Percentiles rank a stretch among this genome's conserved stretches.
These are phyloP conservation scores for Xylaria sp. DNA, from an alignment of 2,329 filamentous ascomycete genomes.

Conservation along the genomic window DNA sequence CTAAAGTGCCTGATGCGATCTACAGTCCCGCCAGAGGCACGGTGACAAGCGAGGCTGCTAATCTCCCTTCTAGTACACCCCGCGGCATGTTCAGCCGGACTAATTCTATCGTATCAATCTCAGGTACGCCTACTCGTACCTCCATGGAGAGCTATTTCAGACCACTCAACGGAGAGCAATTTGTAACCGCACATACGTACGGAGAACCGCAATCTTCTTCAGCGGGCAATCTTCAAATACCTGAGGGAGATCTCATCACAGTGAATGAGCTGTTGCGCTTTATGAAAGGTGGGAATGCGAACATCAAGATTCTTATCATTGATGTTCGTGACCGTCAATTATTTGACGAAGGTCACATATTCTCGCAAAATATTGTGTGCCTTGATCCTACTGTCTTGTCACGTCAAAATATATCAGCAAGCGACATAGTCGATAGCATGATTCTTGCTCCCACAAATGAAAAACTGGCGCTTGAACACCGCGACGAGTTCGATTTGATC, in stretches of 20 bases:
- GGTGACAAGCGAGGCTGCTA: slow-evolving; percentile 71
- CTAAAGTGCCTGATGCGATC: slow-evolving; percentile 78
- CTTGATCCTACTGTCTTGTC: slow-evolving; percentile 82
- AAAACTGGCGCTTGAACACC: slow-evolving; percentile 75
- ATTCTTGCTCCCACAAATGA: slow-evolving; percentile 80
- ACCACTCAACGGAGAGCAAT: slow-evolving; percentile 51
- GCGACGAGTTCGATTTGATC: slow-evolving; percentile 83
- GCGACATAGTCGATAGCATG: slow-evolving; percentile 73
- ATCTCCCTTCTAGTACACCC: slow-evolving; percentile 72
- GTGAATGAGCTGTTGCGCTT: slow-evolving; percentile 77
- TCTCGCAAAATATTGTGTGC: slow-evolving; percentile 84
- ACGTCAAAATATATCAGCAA: slow-evolving; percentile 72
- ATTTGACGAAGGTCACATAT: slow-evolving; percentile 91
- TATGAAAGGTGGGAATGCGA: slow-evolving; percentile 63
- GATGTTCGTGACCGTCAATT: slow-evolving; percentile 84
- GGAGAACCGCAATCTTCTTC: slow-evolving; percentile 51
- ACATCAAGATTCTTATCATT: slow-evolving; percentile 79
- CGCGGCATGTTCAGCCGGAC: slow-evolving; percentile 71
- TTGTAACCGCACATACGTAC: slow-evolving; percentile 48
- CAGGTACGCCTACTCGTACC: slow-evolving; percentile 45
- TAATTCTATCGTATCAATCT: slow-evolving; percentile 61
- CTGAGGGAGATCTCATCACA: slow-evolving; percentile 69
- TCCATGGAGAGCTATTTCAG: slow-evolving; percentile 47
- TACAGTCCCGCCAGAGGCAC: slow-evolving; percentile 83
- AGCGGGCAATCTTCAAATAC: slow-evolving; percentile 58